phyloP scores from a whole-genome alignment of 2,329 filamentous ascomycete genomes.

The Cryphonectria japonica region DNA sequence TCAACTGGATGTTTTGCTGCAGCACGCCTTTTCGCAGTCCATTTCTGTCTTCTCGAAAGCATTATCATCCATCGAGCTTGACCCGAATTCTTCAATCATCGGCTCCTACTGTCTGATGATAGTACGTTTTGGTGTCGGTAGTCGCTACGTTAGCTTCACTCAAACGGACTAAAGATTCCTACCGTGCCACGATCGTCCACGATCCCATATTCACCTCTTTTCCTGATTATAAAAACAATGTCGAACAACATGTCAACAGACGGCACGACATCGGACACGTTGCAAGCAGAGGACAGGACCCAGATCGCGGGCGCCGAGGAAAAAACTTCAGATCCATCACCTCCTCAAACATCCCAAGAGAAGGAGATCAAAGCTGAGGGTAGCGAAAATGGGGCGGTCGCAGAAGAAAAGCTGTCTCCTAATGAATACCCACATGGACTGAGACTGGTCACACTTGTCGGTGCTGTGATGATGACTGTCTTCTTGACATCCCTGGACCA shows the following conservation, averaged over 20 bases:
- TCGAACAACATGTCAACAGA: neutral
- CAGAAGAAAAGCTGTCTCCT: neutral
- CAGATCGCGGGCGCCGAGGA: neutral
- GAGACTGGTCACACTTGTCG: neutral
- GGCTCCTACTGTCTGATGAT: neutral
- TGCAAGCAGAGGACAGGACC: neutral
- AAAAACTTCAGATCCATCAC: neutral
- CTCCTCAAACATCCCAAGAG: neutral
- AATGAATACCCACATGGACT: neutral
- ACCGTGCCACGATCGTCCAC: too few species aligned
- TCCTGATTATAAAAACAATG: neutral
- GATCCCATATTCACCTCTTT: neutral
- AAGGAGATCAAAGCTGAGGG: neutral
- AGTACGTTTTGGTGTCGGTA: neutral
- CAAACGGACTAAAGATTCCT: neutral
- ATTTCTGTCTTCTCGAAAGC: neutral
- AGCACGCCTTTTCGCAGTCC: neutral
- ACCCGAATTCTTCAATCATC: neutral
- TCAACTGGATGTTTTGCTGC: neutral
- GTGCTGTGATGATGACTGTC: conserved; percentile 7
- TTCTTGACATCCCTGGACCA: conserved; percentile 16
- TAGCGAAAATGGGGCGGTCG: neutral
- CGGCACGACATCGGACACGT: neutral
- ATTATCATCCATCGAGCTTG: neutral
- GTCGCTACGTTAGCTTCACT: neutral